Evolutionary conservation across 192 early-diverging fungal species (phyloP), one percentile per base, ranked within the genome.

Genomic region (Obelidium mucronatum): DNA sequence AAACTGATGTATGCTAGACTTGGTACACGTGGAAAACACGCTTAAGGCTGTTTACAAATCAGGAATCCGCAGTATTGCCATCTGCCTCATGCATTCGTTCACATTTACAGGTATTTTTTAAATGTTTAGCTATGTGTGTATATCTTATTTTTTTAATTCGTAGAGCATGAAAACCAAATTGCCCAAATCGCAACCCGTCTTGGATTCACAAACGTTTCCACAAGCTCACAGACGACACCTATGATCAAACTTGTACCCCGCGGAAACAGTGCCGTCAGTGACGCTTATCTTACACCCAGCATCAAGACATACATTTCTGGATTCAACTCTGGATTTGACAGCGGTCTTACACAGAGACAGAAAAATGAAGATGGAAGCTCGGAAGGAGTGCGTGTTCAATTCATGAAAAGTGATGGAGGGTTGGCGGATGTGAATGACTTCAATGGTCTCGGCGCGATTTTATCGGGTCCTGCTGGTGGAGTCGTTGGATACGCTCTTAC

Each of bases 361-460:
- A n/a, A n/a, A n/a, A n/a, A n/a, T n/a, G 11, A 72, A 51, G 39
- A 65, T 37, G 58, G 33, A 11, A 4, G 15, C 3, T 24, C 24
- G 4, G 40, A 36, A n/a, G 48, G 76, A 34, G 87, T 92, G n/a
- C 71, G 80, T 1, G 86, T 94, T n/a, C 93, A 97, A 77, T 98
- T 99, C 83, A 99, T 99, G 97, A 96, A 97, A 81, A 93, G 91
- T 53, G 97, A 99, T 78, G 97, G 97, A 54, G 97, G 97, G 0
- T 82, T 99, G 1, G 91, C 94, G 8, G 93, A 94, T 19, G 94
- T 96, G 22, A 83, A 91, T 61, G 83, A 86, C 52, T 97, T 99
- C 73, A 90, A 87, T 11, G 97, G 97, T 8, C 90, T 95, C 52
- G 86, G 88, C 17, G 96, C 96, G 1, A 96, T 99, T 52, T 85